Evolutionary conservation across 1,284 basidiomycete genomes (phyloP).

Genomic region (Leucoagaricus sp.): DNA sequence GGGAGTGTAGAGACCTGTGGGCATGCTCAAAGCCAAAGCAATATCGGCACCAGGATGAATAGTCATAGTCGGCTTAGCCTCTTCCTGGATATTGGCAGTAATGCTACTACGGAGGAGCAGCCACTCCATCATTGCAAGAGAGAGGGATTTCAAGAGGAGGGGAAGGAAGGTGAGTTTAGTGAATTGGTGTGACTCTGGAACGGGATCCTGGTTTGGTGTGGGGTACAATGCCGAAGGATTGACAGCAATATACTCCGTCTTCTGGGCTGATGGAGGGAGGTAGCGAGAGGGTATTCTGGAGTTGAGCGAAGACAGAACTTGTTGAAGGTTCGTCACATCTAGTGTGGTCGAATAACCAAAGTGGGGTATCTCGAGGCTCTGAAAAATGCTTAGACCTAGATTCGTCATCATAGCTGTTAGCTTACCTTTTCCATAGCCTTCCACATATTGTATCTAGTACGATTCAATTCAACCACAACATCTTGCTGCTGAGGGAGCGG

Average conservation of each 20-base stretch:
- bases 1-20: slow-evolving; percentile 87
- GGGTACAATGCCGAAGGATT: slow-evolving; percentile 43
- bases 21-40: slow-evolving; percentile 76
- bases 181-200: slow-evolving; percentile 53
- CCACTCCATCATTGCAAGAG: slow-evolving; percentile 76
- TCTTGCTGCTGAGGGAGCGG: slow-evolving; percentile 35
- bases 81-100: slow-evolving; percentile 39
- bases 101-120: slow-evolving; percentile 79
- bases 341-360: slow-evolving; percentile 85
- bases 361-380: slow-evolving; percentile 82
- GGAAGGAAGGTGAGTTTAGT: slow-evolving; percentile 81
- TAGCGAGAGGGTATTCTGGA: slow-evolving; percentile 69
- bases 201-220: slow-evolving; percentile 36
- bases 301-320: slow-evolving; percentile 72
- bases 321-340: slow-evolving; percentile 78
- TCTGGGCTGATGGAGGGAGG: slow-evolving; percentile 39
- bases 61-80: slow-evolving; percentile 60
- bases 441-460: slow-evolving; percentile 85
- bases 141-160: slow-evolving; percentile 84
- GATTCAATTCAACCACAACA: slow-evolving; percentile 68
- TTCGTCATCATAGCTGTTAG: not conserved
- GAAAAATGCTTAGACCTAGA: not conserved
- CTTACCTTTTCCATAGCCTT: slow-evolving; percentile 80
- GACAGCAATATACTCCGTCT: slow-evolving; percentile 26
- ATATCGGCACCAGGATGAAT: slow-evolving; percentile 75